These are phyloP conservation scores for Fusarium pseudocircinatum DNA, from an alignment of 2,329 filamentous ascomycete species.

Conservation along the genomic window DNA sequence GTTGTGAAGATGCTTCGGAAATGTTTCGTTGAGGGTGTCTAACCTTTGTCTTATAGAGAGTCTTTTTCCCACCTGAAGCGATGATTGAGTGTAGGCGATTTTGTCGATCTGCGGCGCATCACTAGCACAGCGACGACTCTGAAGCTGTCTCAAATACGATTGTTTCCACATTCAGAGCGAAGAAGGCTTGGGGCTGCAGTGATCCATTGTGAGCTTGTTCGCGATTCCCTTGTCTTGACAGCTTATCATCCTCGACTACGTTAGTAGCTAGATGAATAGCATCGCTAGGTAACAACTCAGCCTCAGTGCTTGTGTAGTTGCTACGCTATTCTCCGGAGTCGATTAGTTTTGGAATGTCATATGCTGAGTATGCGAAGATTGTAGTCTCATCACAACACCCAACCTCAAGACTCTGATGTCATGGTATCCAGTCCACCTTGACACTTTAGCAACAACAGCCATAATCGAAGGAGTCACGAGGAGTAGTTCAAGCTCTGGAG, in stretches of 20 bases:
- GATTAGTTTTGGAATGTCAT: neutral
- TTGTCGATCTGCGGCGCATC: neutral
- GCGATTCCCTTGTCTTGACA: neutral
- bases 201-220: neutral
- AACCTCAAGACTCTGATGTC: neutral
- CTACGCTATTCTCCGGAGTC: too few species aligned
- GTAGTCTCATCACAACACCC: neutral
- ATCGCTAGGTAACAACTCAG: neutral
- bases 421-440: neutral
- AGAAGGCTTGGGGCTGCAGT: neutral
- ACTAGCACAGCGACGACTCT: neutral
- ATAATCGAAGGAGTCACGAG: neutral
- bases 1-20: neutral
- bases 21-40: too few species aligned
- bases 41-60: neutral
- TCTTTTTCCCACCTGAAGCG: too few species aligned
- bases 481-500: neutral
- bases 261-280: neutral
- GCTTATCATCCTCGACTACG: neutral
- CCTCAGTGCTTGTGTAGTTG: neutral
- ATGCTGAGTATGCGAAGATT: too few species aligned
- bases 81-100: neutral
- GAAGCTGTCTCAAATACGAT: neutral
- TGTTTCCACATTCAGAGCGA: neutral
- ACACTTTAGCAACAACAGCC: neutral